Evolutionary conservation across 768 basidiomycete species (phyloP), one percentile per base, ranked within the genome.

Genomic region (Hygrocybe punicea): DNA sequence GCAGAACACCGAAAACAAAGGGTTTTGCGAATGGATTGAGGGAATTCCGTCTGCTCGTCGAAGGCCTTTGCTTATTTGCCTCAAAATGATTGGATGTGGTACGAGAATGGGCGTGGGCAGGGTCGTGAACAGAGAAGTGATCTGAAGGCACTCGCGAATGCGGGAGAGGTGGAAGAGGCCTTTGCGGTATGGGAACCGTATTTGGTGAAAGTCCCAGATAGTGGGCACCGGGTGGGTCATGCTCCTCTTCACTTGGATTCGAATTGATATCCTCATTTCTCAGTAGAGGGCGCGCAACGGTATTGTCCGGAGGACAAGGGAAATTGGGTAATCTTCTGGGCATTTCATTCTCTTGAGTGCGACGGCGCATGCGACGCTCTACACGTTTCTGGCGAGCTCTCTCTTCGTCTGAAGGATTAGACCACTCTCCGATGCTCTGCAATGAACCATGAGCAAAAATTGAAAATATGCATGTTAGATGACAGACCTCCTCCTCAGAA

Each of bases 351-450:
- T 81, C 81, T 16, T 75, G 73, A 59, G 65, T 70, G 61, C 72
- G 71, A 33, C 83, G 82, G 35, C 81, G 81, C 56, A 82, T 69
- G 37, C 87, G 84, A 45, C 86, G 83, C 42, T 86, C 82, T 45
- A 82, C 70, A 29, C 89, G 83, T 29, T 79, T 72, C 60, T 84
- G 84, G 19, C 90, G 82, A 3, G 87, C 90, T 25, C 86, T 81
- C 66, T 93, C 91, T 70, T 93, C 91, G 65, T 93, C 91, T 23
- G 91, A 93, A 16, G 91, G 91, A 65, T 93, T 93, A 21, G 91
- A 93, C 82, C 83, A 93, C 73, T 93, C 91, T 24, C 89, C 90
- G 49, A 91, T 86, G 62, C 89, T 91, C 85, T 90, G 75, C 62
- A 59, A 51, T 25, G 47, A 17, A 42, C 29, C 29, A 47, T 24